Conservation (phyloP, 2,329 filamentous ascomycete species). For the Pseudocercospora macadamiae region DNA sequence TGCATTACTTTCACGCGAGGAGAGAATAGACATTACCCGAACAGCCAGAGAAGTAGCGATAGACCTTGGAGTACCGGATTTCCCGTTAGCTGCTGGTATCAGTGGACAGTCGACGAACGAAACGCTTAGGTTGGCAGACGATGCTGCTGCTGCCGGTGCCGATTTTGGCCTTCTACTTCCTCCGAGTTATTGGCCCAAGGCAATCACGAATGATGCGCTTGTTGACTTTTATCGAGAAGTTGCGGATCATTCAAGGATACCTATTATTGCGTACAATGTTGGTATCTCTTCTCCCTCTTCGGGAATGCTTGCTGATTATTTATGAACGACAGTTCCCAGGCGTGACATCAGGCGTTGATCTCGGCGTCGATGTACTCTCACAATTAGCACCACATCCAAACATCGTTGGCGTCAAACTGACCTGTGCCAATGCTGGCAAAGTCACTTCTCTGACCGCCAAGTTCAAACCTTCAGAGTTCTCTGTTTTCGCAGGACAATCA, state of each 20-base stretch:
- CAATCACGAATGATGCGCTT: slow-evolving; percentile 40
- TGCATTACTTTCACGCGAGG: slow-evolving; percentile 45
- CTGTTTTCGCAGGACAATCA: slow-evolving; percentile 67
- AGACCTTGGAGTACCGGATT: slow-evolving; percentile 40
- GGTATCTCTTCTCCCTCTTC: slow-evolving; percentile 3
- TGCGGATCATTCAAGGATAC: slow-evolving; percentile 40
- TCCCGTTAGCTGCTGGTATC: slow-evolving; percentile 52
- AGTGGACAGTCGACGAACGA: slow-evolving; percentile 45
- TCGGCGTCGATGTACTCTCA: slow-evolving; percentile 65
- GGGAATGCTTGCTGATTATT: neutral
- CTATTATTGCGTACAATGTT: slow-evolving; percentile 37
- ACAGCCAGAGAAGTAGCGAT: slow-evolving; percentile 44
- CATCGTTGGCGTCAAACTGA: slow-evolving; percentile 67
- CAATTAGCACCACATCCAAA: slow-evolving; percentile 57
- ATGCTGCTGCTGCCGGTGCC: slow-evolving; percentile 45
- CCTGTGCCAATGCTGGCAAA: slow-evolving; percentile 64
- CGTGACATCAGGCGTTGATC: slow-evolving; percentile 68
- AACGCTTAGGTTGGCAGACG: slow-evolving; percentile 42
- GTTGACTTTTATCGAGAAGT: slow-evolving; percentile 44
- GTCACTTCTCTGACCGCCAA: slow-evolving; percentile 58
- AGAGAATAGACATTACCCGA: slow-evolving; percentile 47
- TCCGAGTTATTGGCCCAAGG: slow-evolving; percentile 47
- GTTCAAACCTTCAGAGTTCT: slow-evolving; percentile 59
- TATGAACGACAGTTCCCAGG: slow-evolving; percentile 59
- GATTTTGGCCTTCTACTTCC: slow-evolving; percentile 45